Conservation (phyloP, 2,329 filamentous ascomycete species). For the Aureobasidium sp. region DNA sequence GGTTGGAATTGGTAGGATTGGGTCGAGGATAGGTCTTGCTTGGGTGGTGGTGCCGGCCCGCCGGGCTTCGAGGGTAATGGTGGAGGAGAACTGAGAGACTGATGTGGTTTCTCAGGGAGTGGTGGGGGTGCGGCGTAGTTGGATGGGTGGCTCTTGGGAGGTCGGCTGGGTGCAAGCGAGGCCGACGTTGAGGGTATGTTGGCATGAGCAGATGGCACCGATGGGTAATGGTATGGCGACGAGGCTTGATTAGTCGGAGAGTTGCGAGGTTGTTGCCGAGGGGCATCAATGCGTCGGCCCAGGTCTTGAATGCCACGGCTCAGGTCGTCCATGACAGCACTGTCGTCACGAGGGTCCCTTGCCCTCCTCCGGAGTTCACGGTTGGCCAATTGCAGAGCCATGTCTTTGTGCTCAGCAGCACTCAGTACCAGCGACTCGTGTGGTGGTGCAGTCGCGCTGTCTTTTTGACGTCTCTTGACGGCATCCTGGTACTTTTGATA, state of each 20-base stretch:
- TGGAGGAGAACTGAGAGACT: background rate
- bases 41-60: conserved; percentile 25
- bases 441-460: background rate
- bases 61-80: background rate
- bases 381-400: conserved; percentile 70
- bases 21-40: conserved; percentile 36
- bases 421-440: conserved; percentile 43
- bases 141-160: conserved; percentile 6
- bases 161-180: conserved; percentile 22
- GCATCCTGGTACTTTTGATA: conserved; percentile 61
- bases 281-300: background rate
- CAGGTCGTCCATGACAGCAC: conserved; percentile 15
- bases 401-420: conserved; percentile 62
- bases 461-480: conserved; percentile 30
- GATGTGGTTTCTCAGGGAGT: conserved; percentile 25
- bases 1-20: conserved; percentile 71
- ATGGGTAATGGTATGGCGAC: conserved; percentile 36
- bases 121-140: conserved; percentile 18
- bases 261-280: background rate
- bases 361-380: conserved; percentile 64
- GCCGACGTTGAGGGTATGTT: conserved; percentile 19
- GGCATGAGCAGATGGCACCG: conserved; percentile 31
- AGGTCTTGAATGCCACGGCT: conserved; percentile 12
- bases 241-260: conserved; percentile 13
- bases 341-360: conserved; percentile 40